Evolutionary conservation across 495 filamentous ascomycete species (phyloP).

Genomic region (Penicillium psychrofluorescens): DNA sequence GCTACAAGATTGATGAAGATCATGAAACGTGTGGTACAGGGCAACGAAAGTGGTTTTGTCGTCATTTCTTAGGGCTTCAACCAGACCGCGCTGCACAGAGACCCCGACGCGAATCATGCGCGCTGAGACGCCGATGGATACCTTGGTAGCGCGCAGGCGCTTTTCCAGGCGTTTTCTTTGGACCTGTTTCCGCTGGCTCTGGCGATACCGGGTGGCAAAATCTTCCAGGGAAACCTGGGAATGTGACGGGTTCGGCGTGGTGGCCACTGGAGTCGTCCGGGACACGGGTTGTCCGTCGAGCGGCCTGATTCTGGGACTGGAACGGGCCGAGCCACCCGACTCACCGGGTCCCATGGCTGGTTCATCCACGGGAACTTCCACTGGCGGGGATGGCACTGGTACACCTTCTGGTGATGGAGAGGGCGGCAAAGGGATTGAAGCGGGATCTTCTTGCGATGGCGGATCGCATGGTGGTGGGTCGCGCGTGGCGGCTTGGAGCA

Average conservation of each 20-base stretch:
- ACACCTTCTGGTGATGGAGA: not conserved
- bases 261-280: slow-evolving; percentile 1
- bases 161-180: slow-evolving; percentile 34
- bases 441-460: slow-evolving; percentile 14
- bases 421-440: slow-evolving; percentile 19
- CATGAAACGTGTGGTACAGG: slow-evolving; percentile 81
- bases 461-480: slow-evolving; percentile 17
- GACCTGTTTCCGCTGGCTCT: slow-evolving; percentile 35
- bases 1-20: slow-evolving; percentile 80
- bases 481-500: slow-evolving; percentile 4
- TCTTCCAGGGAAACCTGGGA: slow-evolving; percentile 37
- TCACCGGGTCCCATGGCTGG: slow-evolving; percentile 27
- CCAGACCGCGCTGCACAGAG: slow-evolving; percentile 71
- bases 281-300: slow-evolving; percentile 9
- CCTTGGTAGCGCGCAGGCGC: slow-evolving; percentile 37
- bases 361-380: slow-evolving; percentile 2
- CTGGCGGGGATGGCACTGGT: slow-evolving; percentile 7
- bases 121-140: slow-evolving; percentile 71
- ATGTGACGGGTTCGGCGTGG: slow-evolving; percentile 3
- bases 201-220: slow-evolving; percentile 33
- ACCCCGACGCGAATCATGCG: slow-evolving; percentile 72
- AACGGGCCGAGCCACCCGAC: slow-evolving; percentile 33
- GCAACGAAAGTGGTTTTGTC: slow-evolving; percentile 83
- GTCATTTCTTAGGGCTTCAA: slow-evolving; percentile 81
- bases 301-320: slow-evolving; percentile 25